Percentiles rank a stretch among this genome's conserved stretches.
phyloP scores from a whole-genome alignment of 2,329 filamentous ascomycete genomes.

The Beauveria medogensis region DNA sequence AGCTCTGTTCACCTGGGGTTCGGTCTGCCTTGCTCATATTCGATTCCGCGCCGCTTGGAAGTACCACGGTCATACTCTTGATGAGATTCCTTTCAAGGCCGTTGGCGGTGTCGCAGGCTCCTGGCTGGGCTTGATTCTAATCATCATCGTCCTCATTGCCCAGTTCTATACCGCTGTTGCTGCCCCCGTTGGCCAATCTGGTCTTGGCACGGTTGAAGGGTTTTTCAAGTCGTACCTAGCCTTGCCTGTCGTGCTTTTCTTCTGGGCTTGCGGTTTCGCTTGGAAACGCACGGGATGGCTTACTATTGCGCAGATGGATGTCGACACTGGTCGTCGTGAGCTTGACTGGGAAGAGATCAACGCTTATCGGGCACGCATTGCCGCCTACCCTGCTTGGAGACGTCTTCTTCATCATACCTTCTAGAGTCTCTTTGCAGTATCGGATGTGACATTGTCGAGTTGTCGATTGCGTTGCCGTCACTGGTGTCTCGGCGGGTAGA shows the following conservation, averaged over 20 bases:
- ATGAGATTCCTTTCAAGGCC: constrained; percentile 58
- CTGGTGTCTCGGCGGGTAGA: not conserved
- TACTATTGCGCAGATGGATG: constrained; percentile 51
- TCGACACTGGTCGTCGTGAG: constrained; percentile 57
- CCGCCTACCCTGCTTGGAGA: constrained; percentile 41
- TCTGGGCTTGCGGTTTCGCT: constrained; percentile 48
- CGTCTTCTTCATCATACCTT: constrained; percentile 25
- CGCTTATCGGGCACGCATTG: constrained; percentile 39
- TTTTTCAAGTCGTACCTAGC: constrained; percentile 50
- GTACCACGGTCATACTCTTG: constrained; percentile 47
- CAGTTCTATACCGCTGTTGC: constrained; percentile 44
- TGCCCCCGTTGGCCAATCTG: constrained; percentile 24
- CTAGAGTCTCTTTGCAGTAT: constrained; percentile 14
- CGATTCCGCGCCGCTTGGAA: constrained; percentile 53
- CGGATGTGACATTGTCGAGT: not conserved
- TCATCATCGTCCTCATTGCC: constrained; percentile 43
- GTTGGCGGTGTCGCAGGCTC: constrained; percentile 54
- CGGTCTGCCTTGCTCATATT: constrained; percentile 43
- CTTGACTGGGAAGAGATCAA: constrained; percentile 57
- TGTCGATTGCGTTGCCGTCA: not conserved
- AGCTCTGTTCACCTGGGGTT: constrained; percentile 58
- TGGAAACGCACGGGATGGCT: constrained; percentile 61
- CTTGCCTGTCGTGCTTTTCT: constrained; percentile 42
- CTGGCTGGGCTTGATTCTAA: constrained; percentile 51
- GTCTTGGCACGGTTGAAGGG: constrained; percentile 31